Base-by-base conservation (phyloP, 768 basidiomycete genomes). In the Lactarius indigo region DNA sequence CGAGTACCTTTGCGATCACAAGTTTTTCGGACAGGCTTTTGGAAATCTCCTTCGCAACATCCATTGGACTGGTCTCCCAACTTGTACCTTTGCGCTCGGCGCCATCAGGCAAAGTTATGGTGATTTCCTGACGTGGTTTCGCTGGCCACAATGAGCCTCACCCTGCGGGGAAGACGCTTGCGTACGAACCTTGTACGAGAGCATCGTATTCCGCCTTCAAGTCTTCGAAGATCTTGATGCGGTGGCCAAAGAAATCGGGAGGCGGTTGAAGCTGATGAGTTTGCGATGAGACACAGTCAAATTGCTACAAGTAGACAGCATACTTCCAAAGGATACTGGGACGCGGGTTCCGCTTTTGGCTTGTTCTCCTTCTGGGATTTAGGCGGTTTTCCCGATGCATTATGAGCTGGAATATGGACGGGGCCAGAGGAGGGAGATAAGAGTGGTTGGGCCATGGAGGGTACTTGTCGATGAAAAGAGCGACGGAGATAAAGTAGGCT, bases 41-140 rank as follows among this genome's bases (percentile, higher is more conserved):
- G 18, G 91, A 90, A 57, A 99, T 82, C 72, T 87, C 87, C 75
- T 92, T 91, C 55, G 96, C 96, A 66, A 99, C 79, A 72, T 91
- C 87, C 86, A 98, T 85, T 1, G 97, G 97, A 64, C 85, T 90
- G 23, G 96, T 98, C 80, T 97, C 92, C 94, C 94, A 99, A 76
- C 92, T 90, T 66, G 81, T 94, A 23, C 86, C 96, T 68, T 90
- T 86, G 61, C 92, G 85, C 72, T 89, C 84, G 8, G 90, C 87
- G 18, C 96, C 94, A 80, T 98, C 92, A 6, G 87, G 90, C 69
- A 99, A 77, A 4, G 92, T 94, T 73, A 99, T 80, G 2, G 79
- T 82, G 72, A 98, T 96, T 57, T 90, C 87, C 69, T 91, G 86
- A 44, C 93, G 86, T 8, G 92, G 88, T 81, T 96, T 91, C 1